Conservation (phyloP, 768 basidiomycete genomes). For the Leccinum rimulosum region DNA sequence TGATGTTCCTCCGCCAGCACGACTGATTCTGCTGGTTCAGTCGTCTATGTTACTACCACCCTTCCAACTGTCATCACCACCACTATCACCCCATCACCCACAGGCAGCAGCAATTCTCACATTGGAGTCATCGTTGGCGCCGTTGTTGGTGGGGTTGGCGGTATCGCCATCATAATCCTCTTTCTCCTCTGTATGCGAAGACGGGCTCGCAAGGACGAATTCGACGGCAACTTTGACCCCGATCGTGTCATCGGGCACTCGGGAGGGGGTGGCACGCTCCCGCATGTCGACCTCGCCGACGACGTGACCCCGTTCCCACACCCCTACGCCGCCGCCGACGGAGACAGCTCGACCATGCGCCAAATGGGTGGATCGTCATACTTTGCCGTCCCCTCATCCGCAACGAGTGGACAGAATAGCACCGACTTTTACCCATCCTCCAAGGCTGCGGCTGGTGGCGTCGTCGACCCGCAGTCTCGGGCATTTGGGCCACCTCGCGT, state of each 20-base stretch:
- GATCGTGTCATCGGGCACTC: conserved; percentile 37
- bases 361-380: conserved; percentile 20
- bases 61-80: conserved; percentile 15
- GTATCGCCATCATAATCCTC: conserved; percentile 27
- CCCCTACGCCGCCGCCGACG: not conserved
- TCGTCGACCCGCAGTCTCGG: conserved; percentile 10
- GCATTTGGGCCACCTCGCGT: conserved; percentile 1
- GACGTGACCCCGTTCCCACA: conserved; percentile 29
- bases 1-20: conserved; percentile 10
- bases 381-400: conserved; percentile 2
- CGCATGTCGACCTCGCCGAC: conserved; percentile 26
- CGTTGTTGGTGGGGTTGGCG: conserved; percentile 47
- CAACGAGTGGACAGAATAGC: not conserved
- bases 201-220: conserved; percentile 35
- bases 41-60: conserved; percentile 18
- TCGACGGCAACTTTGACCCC: conserved; percentile 51
- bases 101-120: conserved; percentile 4
- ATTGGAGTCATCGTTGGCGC: conserved; percentile 50
- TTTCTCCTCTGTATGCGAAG: conserved; percentile 31
- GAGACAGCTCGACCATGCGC: conserved; percentile 21
- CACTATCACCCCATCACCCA: not conserved
- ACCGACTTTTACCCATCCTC: conserved; percentile 10
- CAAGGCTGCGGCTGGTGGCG: not conserved
- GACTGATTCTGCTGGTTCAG: conserved; percentile 23
- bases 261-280: conserved; percentile 25